Conservation (phyloP, 116 monocot species). For the Cymodocea nodosa region DNA sequence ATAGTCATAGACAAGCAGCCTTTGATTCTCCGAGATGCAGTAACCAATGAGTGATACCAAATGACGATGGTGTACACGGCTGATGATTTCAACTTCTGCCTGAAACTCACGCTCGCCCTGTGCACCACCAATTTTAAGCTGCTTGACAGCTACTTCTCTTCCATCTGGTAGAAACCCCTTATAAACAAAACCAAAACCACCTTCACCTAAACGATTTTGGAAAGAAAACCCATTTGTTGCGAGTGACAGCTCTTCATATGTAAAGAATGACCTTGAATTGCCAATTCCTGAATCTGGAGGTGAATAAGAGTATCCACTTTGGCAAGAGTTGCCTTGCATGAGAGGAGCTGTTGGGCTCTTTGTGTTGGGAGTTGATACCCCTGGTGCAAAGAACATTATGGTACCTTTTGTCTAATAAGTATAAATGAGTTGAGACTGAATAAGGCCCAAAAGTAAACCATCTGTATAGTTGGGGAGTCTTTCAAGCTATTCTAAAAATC, state of each 20-base stretch:
- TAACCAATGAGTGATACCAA: slow-evolving; percentile 92
- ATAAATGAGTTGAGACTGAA: not conserved
- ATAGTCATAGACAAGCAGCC: slow-evolving; percentile 88
- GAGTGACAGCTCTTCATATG: slow-evolving; percentile 55
- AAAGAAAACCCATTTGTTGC: slow-evolving; percentile 66
- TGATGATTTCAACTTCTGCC: slow-evolving; percentile 92
- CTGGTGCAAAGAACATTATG: not conserved
- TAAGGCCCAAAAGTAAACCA: too few species aligned
- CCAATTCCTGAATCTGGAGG: slow-evolving; percentile 34
- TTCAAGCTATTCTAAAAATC: too few species aligned
- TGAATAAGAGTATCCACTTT: slow-evolving; percentile 17
- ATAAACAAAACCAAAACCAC: slow-evolving; percentile 95
- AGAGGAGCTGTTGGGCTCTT: slow-evolving; percentile 40
- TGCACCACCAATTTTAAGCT: slow-evolving; percentile 70
- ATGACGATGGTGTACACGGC: slow-evolving; percentile 94
- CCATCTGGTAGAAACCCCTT: slow-evolving; percentile 71
- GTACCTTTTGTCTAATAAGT: not conserved
- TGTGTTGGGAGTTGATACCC: slow-evolving; percentile 19
- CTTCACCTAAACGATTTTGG: slow-evolving; percentile 79
- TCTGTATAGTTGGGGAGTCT: too few species aligned
- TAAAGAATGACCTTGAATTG: slow-evolving; percentile 54
- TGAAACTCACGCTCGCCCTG: slow-evolving; percentile 90
- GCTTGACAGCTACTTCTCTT: slow-evolving; percentile 85
- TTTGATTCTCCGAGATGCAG: slow-evolving; percentile 68
- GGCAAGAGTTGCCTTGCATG: slow-evolving; percentile 22